Evolutionary conservation across 73 alveolate species (phyloP).

Genomic region (Uronychia binucleata): DNA sequence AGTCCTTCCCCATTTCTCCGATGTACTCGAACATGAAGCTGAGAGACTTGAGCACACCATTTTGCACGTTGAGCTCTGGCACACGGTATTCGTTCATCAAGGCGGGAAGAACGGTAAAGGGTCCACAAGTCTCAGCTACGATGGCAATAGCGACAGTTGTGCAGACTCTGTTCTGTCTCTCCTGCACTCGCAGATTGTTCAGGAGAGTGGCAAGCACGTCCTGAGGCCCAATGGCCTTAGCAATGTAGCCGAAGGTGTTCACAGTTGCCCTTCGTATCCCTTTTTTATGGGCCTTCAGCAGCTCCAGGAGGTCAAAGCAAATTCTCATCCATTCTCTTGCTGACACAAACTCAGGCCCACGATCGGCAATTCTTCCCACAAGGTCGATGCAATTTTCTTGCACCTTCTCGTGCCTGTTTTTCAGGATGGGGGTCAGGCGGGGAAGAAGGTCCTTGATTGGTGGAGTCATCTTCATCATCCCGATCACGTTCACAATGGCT

Average conservation of each 20-base stretch:
- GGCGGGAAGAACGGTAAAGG: constrained; percentile 99
- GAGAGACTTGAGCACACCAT: constrained; percentile 99
- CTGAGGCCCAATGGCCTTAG: constrained; percentile 99
- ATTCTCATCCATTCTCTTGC: constrained; percentile 99
- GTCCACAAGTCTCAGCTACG: constrained; percentile 99
- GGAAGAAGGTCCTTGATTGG: constrained; percentile 99
- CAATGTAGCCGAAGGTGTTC: constrained; percentile 99
- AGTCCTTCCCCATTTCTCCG: constrained; percentile 99
- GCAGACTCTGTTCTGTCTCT: constrained; percentile 99
- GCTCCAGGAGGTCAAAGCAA: constrained; percentile 99
- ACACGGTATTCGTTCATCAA: constrained; percentile 99
- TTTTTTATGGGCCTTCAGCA: constrained; percentile 98
- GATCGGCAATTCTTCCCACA: constrained; percentile 99
- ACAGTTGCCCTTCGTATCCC: constrained; percentile 99
- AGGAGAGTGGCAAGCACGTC: constrained; percentile 97
- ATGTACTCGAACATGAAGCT: constrained; percentile 99
- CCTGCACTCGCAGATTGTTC: constrained; percentile 98
- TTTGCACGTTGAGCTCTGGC: constrained; percentile 98
- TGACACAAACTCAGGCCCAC: constrained; percentile 99
- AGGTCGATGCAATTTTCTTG: constrained; percentile 98
- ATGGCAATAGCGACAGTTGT: constrained; percentile 99
- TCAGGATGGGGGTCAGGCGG: constrained; percentile 98
- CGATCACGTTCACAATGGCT: constrained; percentile 98
- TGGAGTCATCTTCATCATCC: constrained; percentile 99
- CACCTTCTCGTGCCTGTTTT: constrained; percentile 99